phyloP scores from a whole-genome alignment of 2,329 filamentous ascomycete genomes.

The Botryosphaeria dothidea region DNA sequence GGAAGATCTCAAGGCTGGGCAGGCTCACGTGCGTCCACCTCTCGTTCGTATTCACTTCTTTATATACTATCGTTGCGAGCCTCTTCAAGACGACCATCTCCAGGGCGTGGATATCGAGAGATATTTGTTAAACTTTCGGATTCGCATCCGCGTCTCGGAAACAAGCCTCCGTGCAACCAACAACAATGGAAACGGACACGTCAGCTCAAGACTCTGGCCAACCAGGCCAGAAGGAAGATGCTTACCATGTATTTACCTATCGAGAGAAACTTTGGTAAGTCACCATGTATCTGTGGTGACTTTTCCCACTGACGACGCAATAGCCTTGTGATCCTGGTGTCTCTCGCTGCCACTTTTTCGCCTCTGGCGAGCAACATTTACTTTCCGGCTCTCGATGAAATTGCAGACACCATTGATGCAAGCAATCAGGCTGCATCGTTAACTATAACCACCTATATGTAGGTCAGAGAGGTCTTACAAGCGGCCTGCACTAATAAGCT shows the following conservation, averaged over 20 bases:
- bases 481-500: not conserved
- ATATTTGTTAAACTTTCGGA: too few relatives aligned
- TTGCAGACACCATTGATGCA: not conserved
- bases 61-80: not conserved
- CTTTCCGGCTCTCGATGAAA: conserved; percentile 8
- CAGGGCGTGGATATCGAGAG: not conserved
- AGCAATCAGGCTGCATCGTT: conserved; percentile 1
- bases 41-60: not conserved
- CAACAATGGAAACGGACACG: too few relatives aligned
- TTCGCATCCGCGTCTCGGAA: too few relatives aligned
- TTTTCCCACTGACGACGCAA: not conserved
- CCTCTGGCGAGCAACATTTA: conserved; percentile 14
- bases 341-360: conserved; percentile 11
- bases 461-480: not conserved
- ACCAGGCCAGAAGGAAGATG: not conserved
- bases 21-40: not conserved
- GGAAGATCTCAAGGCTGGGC: not conserved
- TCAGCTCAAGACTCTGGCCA: too few relatives aligned
- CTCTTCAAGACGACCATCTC: not conserved
- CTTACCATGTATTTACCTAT: not conserved
- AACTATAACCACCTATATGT: conserved; percentile 15
- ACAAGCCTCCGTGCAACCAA: too few relatives aligned
- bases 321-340: conserved; percentile 6
- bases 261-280: not conserved
- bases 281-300: not conserved